Base-by-base conservation (phyloP, 2,329 filamentous ascomycete species). In the Pseudocercospora musae region DNA sequence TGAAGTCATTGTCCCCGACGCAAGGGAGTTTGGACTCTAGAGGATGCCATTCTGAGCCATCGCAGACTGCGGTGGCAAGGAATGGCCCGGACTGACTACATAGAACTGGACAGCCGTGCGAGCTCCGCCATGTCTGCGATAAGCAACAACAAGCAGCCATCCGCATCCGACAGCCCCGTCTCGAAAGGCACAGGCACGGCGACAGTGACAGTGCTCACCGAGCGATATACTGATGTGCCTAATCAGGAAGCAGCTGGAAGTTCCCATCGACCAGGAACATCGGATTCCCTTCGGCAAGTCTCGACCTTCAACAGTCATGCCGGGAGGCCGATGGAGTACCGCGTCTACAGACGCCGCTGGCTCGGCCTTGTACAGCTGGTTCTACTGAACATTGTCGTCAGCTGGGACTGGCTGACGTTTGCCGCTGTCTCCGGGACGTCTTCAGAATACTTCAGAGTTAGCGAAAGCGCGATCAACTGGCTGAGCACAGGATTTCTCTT, bases 351-450 rank as follows among this genome's bases (percentile, higher is more conserved):
- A 78, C 85, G 92, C 72, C 85, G 95, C 49, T 99, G 92, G 87
- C 90, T 96, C 75, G 95, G 95, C 0, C 80, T 99, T 57, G 78
- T 85, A 21, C 91, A 96, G 77, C 78, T 98, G 73, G 89, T 92
- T 6, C 78, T 98, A 71, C 81, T 98, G 78, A 99, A 98, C 75
- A 89, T 97, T 60, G 86, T 98, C 64, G 89, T 96, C 46, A 96
- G 91, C 72, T 98, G 94, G 94, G 92, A 96, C 85, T 98, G 94
- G 94, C 85, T 98, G 70, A 95, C 92, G 6, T 97, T 92, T 76
- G 89, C 93, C 1, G 89, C 94, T 44, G 88, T 96, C 31, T 91
- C 91, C 1, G 85, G 85, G 33, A 86, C 88, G 21, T 84, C 91
- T 1, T 87, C 92, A 0, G 70, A 81, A 23, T 96, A 92, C 79